Percentiles rank a stretch among this genome's conserved stretches.
These are phyloP conservation scores for Obelidium mucronatum DNA, from an alignment of 192 early-diverging fungal genomes.

Conservation along the genomic window DNA sequence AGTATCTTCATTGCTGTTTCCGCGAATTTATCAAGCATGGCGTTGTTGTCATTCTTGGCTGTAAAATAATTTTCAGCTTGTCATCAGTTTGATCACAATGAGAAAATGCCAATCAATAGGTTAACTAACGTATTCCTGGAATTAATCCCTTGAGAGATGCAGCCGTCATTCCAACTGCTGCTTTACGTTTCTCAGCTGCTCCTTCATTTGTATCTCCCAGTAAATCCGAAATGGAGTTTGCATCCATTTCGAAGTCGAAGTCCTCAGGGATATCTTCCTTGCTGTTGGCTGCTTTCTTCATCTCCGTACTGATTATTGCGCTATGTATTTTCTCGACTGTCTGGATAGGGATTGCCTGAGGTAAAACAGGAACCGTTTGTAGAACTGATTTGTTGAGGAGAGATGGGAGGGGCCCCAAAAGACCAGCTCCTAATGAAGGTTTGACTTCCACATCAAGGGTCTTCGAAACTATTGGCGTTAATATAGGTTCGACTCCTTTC, in stretches of 20 bases:
- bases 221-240: conserved; percentile 10
- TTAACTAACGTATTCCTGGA: background rate
- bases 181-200: background rate
- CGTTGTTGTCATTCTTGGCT: background rate
- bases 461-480: background rate
- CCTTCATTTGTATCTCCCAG: conserved; percentile 1
- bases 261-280: conserved; percentile 20
- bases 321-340: too few relatives aligned
- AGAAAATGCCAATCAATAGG: background rate
- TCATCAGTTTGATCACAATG: background rate
- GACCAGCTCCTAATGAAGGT: background rate
- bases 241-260: conserved; percentile 18
- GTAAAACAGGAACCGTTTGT: too few relatives aligned
- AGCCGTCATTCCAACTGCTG: background rate
- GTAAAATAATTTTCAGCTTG: background rate
- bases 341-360: too few relatives aligned
- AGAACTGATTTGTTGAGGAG: too few relatives aligned
- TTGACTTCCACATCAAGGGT: background rate
- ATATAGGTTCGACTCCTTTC: too few relatives aligned
- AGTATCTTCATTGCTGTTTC: conserved; percentile 14
- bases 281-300: background rate
- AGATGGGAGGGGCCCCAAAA: too few relatives aligned
- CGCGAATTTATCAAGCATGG: conserved; percentile 13
- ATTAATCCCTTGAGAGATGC: background rate
- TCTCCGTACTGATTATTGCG: too few relatives aligned